Percentiles rank a stretch among this genome's conserved stretches.
Evolutionary conservation across 2,329 filamentous ascomycete genomes (phyloP).

Genomic region (Graphilbum ipis-grandicollis): DNA sequence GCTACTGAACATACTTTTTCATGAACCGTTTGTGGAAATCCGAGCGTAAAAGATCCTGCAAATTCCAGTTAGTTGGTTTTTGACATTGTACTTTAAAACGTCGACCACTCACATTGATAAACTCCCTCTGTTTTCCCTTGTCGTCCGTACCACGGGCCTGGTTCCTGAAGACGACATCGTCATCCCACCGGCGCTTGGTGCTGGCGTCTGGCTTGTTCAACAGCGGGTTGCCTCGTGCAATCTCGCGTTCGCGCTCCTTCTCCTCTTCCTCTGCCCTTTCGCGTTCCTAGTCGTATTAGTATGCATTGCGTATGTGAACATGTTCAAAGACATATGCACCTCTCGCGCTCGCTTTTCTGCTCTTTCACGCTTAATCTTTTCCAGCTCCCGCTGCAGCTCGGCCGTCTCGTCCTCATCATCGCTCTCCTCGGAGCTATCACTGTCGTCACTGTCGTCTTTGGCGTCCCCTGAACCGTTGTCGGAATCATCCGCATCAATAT

Average conservation of each 20-base stretch:
- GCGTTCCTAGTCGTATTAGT: conserved; percentile 38
- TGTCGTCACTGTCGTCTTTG: conserved; percentile 58
- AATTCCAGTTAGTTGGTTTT: background rate
- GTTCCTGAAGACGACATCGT: conserved; percentile 98
- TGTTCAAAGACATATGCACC: conserved; percentile 16
- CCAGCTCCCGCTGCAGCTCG: conserved; percentile 78
- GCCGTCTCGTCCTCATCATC: conserved; percentile 68
- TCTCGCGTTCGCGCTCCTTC: conserved; percentile 70
- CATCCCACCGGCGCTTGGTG: conserved; percentile 88
- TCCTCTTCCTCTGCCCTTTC: conserved; percentile 68
- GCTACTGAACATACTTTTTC: conserved; percentile 45
- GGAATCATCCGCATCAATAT: conserved; percentile 67
- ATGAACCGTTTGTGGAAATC: conserved; percentile 99
- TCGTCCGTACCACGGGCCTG: conserved; percentile 91
- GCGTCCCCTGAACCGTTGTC: conserved; percentile 45
- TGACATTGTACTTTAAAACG: background rate
- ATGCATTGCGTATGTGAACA: background rate
- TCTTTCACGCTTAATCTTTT: conserved; percentile 80
- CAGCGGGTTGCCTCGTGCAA: conserved; percentile 81
- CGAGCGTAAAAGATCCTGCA: conserved; percentile 67
- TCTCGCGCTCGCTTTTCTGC: conserved; percentile 66
- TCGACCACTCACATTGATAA: conserved; percentile 65
- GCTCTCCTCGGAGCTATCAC: conserved; percentile 52
- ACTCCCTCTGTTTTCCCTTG: conserved; percentile 73
- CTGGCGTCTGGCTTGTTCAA: conserved; percentile 80